Percentiles rank a stretch among this genome's conserved stretches.
phyloP scores from a whole-genome alignment of 352 stramenopile genomes.

The Phytophthora sp. region DNA sequence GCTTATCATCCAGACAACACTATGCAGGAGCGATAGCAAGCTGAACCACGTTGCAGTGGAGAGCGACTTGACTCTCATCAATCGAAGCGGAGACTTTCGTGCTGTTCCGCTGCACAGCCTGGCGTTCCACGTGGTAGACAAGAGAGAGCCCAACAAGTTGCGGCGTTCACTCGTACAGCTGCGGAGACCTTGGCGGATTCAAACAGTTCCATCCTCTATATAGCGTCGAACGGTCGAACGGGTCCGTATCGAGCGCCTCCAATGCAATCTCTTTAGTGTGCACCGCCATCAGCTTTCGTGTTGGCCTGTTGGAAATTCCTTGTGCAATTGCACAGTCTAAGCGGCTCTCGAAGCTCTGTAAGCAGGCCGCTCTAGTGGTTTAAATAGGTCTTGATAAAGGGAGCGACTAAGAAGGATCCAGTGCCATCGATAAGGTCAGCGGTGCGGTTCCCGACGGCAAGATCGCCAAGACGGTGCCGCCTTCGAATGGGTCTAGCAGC shows the following conservation, averaged over 20 bases:
- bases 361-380: slow-evolving; percentile 22
- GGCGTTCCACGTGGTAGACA: slow-evolving; percentile 5
- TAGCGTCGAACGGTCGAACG: too few relatives aligned
- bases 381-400: slow-evolving; percentile 6
- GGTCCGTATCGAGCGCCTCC: too few relatives aligned
- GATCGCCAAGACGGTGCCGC: neutral
- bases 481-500: slow-evolving; percentile 6
- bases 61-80: neutral
- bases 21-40: neutral
- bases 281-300: neutral
- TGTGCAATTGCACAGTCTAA: slow-evolving; percentile 27
- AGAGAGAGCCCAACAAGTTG: slow-evolving; percentile 7
- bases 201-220: too few relatives aligned
- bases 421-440: slow-evolving; percentile 15
- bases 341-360: slow-evolving; percentile 17
- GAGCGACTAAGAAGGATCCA: slow-evolving; percentile 14
- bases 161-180: slow-evolving; percentile 5
- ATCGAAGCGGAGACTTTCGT: neutral
- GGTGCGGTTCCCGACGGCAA: slow-evolving; percentile 5
- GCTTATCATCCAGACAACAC: neutral
- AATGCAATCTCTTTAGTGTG: slow-evolving; percentile 5
- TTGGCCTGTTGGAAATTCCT: slow-evolving; percentile 1
- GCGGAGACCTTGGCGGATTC: neutral
- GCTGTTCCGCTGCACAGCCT: neutral
- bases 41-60: neutral